Conservation (phyloP, 208 protist species). For the Sergeia podlipaevii region DNA sequence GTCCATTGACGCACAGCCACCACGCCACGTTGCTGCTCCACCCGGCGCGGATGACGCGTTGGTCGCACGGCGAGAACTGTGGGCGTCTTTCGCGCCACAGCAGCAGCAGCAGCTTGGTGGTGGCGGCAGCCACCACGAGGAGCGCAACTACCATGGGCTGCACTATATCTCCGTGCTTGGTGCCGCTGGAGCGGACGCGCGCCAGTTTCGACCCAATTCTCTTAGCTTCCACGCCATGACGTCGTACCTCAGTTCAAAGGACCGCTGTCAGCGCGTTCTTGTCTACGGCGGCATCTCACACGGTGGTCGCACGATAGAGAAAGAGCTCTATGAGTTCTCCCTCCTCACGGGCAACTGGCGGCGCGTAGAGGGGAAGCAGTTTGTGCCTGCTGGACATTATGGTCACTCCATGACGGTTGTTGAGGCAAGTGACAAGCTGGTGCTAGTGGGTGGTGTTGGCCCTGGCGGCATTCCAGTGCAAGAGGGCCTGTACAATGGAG, state of each 20-base stretch:
- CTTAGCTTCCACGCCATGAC: conserved; percentile 62
- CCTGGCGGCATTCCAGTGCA: conserved; percentile 28
- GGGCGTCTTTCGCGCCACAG: conserved; percentile 53
- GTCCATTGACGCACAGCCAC: not conserved
- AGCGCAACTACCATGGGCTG: conserved; percentile 51
- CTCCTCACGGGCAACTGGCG: conserved; percentile 72
- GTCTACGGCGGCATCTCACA: conserved; percentile 68
- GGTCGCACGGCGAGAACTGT: conserved; percentile 56
- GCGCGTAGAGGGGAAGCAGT: conserved; percentile 69
- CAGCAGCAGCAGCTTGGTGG: conserved; percentile 12
- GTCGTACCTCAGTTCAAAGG: conserved; percentile 44
- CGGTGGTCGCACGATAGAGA: conserved; percentile 26
- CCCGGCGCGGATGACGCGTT: not conserved
- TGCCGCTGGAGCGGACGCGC: conserved; percentile 23
- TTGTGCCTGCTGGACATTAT: conserved; percentile 71
- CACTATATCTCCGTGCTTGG: conserved; percentile 61
- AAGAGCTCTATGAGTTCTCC: conserved; percentile 86
- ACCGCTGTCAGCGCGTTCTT: conserved; percentile 70
- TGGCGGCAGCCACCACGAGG: no score
- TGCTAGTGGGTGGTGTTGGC: conserved; percentile 77
- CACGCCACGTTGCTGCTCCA: not conserved
- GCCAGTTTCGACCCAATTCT: conserved; percentile 64
- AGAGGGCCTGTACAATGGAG: not conserved
- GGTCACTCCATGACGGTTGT: conserved; percentile 66
- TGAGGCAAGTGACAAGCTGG: conserved; percentile 38